Conservation (phyloP, 2,329 filamentous ascomycete species). For the Neonectria hederae region DNA sequence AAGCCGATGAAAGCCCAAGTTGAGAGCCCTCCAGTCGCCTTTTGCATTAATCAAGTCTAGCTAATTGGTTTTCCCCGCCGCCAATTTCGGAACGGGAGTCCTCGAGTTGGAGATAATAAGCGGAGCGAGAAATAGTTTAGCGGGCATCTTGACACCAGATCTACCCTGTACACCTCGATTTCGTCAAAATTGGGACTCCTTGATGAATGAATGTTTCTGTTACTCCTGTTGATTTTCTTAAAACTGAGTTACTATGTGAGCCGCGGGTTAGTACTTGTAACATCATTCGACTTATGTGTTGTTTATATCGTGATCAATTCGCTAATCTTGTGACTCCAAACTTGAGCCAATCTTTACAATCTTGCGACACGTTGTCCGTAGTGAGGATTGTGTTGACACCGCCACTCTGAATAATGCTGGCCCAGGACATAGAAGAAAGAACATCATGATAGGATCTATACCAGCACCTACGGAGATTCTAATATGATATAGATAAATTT, state of each 20-base stretch:
- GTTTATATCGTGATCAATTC: too few species aligned
- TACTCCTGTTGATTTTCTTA: too few species aligned
- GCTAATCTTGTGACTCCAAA: too few species aligned
- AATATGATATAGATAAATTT: too few species aligned
- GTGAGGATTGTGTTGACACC: not conserved
- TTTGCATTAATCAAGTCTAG: not conserved
- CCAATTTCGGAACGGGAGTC: not conserved
- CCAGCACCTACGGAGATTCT: too few species aligned
- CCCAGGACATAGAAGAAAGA: not conserved
- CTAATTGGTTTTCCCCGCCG: not conserved
- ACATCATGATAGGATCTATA: not conserved
- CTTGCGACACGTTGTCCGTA: too few species aligned
- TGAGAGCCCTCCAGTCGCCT: not conserved
- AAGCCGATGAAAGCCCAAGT: not conserved
- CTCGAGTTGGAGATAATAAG: not conserved
- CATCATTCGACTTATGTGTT: too few species aligned
- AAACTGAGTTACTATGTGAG: rapidly evolving
- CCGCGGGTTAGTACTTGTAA: too few species aligned
- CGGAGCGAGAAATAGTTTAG: not conserved
- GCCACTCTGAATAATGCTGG: not conserved
- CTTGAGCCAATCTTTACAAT: too few species aligned
- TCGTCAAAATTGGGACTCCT: not conserved
- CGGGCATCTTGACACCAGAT: not conserved
- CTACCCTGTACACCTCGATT: not conserved
- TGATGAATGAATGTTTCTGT: not conserved